Conservation (phyloP, 2,329 filamentous ascomycete species). For the Colletotrichum plurivorum region DNA sequence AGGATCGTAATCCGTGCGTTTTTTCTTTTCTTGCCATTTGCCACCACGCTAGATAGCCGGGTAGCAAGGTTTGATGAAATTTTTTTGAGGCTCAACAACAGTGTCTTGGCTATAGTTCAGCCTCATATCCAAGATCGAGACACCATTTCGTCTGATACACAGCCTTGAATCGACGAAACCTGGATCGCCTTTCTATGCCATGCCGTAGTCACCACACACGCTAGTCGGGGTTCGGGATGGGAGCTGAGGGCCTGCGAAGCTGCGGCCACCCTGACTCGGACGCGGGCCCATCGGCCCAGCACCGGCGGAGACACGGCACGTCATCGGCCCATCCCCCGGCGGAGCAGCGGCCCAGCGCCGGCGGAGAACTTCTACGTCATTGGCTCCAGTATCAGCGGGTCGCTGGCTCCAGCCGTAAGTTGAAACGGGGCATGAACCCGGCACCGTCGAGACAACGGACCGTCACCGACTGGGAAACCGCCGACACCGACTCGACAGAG, state of each 20-base stretch:
- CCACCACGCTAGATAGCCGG: constrained; percentile 6
- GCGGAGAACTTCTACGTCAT: constrained; percentile 40
- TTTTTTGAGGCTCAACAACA: constrained; percentile 24
- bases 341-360: constrained; percentile 33
- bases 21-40: constrained; percentile 1
- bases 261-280: constrained; percentile 36
- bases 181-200: not conserved
- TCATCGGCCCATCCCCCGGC: constrained; percentile 37
- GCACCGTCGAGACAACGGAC: constrained; percentile 38
- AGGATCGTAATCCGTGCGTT: constrained; percentile 6
- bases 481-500: constrained; percentile 29
- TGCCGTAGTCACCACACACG: not conserved
- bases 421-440: constrained; percentile 36
- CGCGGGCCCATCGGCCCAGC: constrained; percentile 28
- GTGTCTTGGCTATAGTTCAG: constrained; percentile 13
- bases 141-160: constrained; percentile 24
- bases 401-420: constrained; percentile 25
- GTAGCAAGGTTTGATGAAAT: constrained; percentile 1
- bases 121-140: constrained; percentile 12
- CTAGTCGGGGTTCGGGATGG: constrained; percentile 16
- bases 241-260: not conserved
- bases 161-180: constrained; percentile 15
- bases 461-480: constrained; percentile 38
- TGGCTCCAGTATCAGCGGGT: constrained; percentile 34
- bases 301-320: constrained; percentile 39